phyloP scores from a whole-genome alignment of 352 stramenopile species.

The Pythium insidiosum region DNA sequence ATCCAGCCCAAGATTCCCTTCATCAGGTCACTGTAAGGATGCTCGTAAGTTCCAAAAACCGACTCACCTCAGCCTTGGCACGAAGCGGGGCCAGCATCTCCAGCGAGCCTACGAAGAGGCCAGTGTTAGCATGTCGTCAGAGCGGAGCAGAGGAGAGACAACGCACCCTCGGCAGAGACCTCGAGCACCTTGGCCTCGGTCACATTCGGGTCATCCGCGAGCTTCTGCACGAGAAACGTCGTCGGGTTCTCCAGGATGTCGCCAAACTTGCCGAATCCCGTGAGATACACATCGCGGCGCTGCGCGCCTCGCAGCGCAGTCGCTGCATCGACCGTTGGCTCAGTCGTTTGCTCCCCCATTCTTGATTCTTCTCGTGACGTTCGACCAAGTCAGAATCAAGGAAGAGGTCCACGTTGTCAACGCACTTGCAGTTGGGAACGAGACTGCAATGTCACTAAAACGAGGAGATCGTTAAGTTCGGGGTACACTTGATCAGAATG shows the following conservation, averaged over 20 bases:
- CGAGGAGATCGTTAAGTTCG: too few species aligned
- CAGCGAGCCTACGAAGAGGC: slow-evolving; percentile 18
- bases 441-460: too few species aligned
- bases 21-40: too few species aligned
- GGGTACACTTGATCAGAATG: too few species aligned
- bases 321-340: too few species aligned
- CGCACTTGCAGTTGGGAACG: too few species aligned
- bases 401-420: too few species aligned
- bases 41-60: neutral
- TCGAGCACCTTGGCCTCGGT: slow-evolving; percentile 65
- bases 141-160: neutral
- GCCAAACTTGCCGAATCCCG: slow-evolving; percentile 80
- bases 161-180: slow-evolving; percentile 45
- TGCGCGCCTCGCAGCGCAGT: slow-evolving; percentile 8
- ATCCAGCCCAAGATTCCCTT: too few species aligned
- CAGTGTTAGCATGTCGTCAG: too few species aligned
- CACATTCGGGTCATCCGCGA: slow-evolving; percentile 53
- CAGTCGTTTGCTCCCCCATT: slow-evolving; percentile 8
- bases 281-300: slow-evolving; percentile 62
- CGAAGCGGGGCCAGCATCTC: slow-evolving; percentile 28
- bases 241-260: slow-evolving; percentile 80
- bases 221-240: slow-evolving; percentile 39
- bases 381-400: too few species aligned
- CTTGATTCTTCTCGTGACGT: too few species aligned
- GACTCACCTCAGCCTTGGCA: slow-evolving; percentile 24